A percentile compares a stretch with the other conserved stretches of the same genome.
Evolutionary conservation across 768 basidiomycete genomes (phyloP).

Genomic region (Udeniomyces megalosporus): DNA sequence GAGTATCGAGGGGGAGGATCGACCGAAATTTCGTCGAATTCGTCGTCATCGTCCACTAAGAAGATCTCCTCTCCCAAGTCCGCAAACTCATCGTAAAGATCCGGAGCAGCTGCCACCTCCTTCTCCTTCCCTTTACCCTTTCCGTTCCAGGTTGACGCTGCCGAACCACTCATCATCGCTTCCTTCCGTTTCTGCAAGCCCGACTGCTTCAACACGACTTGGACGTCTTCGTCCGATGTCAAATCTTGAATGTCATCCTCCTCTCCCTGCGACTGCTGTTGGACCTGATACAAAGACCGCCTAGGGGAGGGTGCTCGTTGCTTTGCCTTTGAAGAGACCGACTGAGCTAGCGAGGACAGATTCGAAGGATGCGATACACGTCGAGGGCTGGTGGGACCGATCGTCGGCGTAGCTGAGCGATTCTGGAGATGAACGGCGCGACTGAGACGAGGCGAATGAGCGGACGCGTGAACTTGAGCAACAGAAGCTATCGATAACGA

Average conservation of each 20-base stretch:
- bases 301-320: too few species aligned
- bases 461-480: neutral
- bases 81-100: constrained; percentile 5
- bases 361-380: neutral
- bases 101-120: neutral
- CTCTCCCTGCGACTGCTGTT: neutral
- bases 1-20: neutral
- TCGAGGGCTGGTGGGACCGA: neutral
- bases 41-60: constrained; percentile 12
- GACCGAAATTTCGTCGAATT: neutral
- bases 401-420: too few species aligned
- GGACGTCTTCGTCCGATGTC: neutral
- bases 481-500: too few species aligned
- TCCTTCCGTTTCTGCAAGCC: neutral
- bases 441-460: neutral
- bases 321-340: too few species aligned
- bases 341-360: too few species aligned
- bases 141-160: neutral
- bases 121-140: neutral
- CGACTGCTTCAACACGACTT: neutral
- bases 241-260: neutral
- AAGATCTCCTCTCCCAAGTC: constrained; percentile 2
- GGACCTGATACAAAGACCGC: too few species aligned
- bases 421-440: neutral
- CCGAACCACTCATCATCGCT: neutral